phyloP scores from a whole-genome alignment of 305 asterid genomes.

The Stenogyne calaminthoides region DNA sequence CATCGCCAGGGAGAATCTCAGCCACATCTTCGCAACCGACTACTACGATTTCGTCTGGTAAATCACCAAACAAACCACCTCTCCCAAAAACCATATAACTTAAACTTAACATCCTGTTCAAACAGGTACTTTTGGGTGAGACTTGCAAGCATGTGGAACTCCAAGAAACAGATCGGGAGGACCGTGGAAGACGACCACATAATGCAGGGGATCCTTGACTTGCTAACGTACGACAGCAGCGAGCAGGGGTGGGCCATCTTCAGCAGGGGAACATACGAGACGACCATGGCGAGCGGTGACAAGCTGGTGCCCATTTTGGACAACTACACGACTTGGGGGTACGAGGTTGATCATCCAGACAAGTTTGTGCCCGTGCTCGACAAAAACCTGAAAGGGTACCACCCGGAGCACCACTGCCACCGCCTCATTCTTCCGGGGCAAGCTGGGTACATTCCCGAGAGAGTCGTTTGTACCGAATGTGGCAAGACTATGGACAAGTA shows the following conservation, averaged over 20 bases:
- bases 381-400: constrained; percentile 43
- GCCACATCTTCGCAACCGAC: constrained; percentile 27
- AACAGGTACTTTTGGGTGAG: constrained; percentile 32
- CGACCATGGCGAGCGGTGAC: constrained; percentile 24
- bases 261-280: constrained; percentile 17
- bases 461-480: constrained; percentile 79
- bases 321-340: not conserved
- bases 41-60: constrained; percentile 34
- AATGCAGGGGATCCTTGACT: constrained; percentile 27
- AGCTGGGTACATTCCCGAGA: constrained; percentile 63
- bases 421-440: constrained; percentile 62
- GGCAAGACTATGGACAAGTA: constrained; percentile 77
- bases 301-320: constrained; percentile 20
- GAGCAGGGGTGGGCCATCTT: constrained; percentile 31
- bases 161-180: constrained; percentile 30
- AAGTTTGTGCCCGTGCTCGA: constrained; percentile 30
- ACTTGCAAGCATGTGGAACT: constrained; percentile 33
- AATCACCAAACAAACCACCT: not conserved
- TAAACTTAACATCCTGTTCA: not conserved
- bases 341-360: constrained; percentile 24
- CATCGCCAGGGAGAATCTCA: constrained; percentile 11
- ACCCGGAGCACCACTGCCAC: constrained; percentile 59
- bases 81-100: too few relatives aligned
- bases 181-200: constrained; percentile 27
- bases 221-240: constrained; percentile 28